A percentile compares a stretch with the other conserved stretches of the same genome.
Conservation (phyloP, 352 stramenopile species). For the Globisporangium rhizosaccharum region DNA sequence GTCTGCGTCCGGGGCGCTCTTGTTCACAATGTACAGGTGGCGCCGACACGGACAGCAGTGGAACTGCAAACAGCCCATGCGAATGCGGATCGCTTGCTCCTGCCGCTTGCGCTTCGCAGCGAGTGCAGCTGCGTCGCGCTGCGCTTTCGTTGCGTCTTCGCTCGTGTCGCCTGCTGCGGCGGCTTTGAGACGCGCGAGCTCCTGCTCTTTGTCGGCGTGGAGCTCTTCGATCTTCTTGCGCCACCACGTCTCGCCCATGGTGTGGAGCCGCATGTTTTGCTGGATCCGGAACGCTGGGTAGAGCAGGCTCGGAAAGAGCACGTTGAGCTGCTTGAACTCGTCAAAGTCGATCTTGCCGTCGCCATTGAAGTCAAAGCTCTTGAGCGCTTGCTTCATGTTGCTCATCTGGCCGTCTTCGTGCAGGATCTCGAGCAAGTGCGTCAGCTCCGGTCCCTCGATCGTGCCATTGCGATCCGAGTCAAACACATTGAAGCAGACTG, state of each 20-base stretch:
- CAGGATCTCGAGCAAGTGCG: slow-evolving; percentile 57
- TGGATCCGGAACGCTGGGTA: slow-evolving; percentile 73
- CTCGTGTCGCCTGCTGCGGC: slow-evolving; percentile 19
- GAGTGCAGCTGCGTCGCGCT: slow-evolving; percentile 22
- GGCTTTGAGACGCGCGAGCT: slow-evolving; percentile 28
- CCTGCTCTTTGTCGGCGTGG: slow-evolving; percentile 33
- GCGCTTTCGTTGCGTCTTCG: slow-evolving; percentile 22
- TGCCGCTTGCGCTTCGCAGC: slow-evolving; percentile 45
- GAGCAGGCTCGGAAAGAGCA: slow-evolving; percentile 55
- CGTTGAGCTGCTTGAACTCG: slow-evolving; percentile 61
- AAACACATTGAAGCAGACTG: slow-evolving; percentile 81
- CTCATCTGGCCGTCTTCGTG: slow-evolving; percentile 56
- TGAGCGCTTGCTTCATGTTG: slow-evolving; percentile 63
- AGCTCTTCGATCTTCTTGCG: slow-evolving; percentile 51
- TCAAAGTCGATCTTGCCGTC: slow-evolving; percentile 71
- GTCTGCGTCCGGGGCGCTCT: slow-evolving; percentile 24
- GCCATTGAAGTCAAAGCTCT: slow-evolving; percentile 61
- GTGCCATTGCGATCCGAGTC: slow-evolving; percentile 67
- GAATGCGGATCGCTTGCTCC: slow-evolving; percentile 47
- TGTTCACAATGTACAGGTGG: slow-evolving; percentile 50
- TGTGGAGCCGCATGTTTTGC: slow-evolving; percentile 66
- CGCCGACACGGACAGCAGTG: slow-evolving; percentile 60
- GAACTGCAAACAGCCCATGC: slow-evolving; percentile 65
- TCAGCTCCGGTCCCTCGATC: slow-evolving; percentile 63
- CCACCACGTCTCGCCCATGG: slow-evolving; percentile 63